These are phyloP conservation scores for Spongispora temasekensis DNA, from an alignment of 1,284 basidiomycete genomes.

Conservation along the genomic window DNA sequence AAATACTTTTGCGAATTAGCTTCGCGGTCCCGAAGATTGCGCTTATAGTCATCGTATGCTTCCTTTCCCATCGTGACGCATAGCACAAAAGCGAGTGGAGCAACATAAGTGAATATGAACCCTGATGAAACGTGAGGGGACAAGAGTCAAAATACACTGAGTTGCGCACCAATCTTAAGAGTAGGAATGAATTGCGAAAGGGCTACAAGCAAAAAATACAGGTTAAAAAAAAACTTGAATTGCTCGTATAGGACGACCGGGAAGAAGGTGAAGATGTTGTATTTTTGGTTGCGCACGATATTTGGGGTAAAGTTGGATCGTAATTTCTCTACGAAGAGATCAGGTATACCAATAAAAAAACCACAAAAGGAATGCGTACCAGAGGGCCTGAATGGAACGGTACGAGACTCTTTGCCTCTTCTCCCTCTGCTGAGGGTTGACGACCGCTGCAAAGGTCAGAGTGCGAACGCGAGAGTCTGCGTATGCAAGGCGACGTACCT, in stretches of 20 bases:
- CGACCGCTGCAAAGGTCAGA: conserved; percentile 28
- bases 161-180: conserved; percentile 83
- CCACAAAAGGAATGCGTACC: conserved; percentile 43
- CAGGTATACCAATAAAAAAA: background rate
- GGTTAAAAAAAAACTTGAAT: conserved; percentile 99
- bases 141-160: background rate
- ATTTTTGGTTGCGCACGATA: conserved; percentile 96
- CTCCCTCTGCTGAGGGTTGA: conserved; percentile 32
- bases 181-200: conserved; percentile 96
- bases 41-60: conserved; percentile 96
- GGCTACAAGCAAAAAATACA: conserved; percentile 97
- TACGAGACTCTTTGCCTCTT: conserved; percentile 70
- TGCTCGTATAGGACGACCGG: conserved; percentile 98
- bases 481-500: conserved; percentile 19
- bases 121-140: conserved; percentile 47
- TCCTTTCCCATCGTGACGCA: conserved; percentile 98
- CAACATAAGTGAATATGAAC: conserved; percentile 95
- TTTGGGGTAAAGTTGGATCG: conserved; percentile 77
- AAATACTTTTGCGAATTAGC: conserved; percentile 94
- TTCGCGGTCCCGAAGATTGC: conserved; percentile 88
- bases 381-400: conserved; percentile 74
- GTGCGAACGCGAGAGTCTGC: conserved; percentile 1
- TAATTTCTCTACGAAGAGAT: conserved; percentile 55
- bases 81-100: conserved; percentile 94
- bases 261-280: conserved; percentile 92